Percentiles rank a stretch among this genome's conserved stretches.
Evolutionary conservation across 2,329 filamentous ascomycete genomes (phyloP).

Genomic region (Ceratocystis huliohia): DNA sequence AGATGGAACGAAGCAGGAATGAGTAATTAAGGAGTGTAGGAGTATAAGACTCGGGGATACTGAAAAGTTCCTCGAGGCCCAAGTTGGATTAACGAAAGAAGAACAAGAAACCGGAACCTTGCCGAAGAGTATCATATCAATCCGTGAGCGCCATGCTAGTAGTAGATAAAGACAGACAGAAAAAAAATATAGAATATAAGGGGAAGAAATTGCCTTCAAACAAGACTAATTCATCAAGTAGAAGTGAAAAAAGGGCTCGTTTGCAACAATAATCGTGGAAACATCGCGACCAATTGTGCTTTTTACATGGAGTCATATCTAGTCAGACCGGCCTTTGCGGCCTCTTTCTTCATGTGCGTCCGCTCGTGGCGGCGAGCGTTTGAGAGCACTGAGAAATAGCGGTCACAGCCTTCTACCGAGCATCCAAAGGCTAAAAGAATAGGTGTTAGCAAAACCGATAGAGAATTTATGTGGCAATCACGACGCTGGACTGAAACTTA

Average conservation of each 20-base stretch:
- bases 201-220: neutral
- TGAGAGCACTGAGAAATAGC: constrained; percentile 93
- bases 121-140: constrained; percentile 19
- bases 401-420: constrained; percentile 85
- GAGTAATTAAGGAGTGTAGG: neutral
- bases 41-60: constrained; percentile 3
- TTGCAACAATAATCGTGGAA: neutral
- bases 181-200: constrained; percentile 8
- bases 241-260: constrained; percentile 13
- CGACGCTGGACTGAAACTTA: constrained; percentile 40
- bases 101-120: constrained; percentile 11
- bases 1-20: neutral
- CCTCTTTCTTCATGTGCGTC: constrained; percentile 58
- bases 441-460: constrained; percentile 13
- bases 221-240: constrained; percentile 7
- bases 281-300: neutral
- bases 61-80: constrained; percentile 10
- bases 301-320: constrained; percentile 2
- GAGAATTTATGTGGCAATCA: constrained; percentile 16
- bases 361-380: constrained; percentile 91
- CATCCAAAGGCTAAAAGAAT: constrained; percentile 64
- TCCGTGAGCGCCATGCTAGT: constrained; percentile 15
- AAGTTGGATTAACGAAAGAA: constrained; percentile 10
- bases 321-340: constrained; percentile 11
- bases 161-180: constrained; percentile 8